Conservation (phyloP, 2,329 filamentous ascomycete species). For the Malbranchea zuffiana region DNA sequence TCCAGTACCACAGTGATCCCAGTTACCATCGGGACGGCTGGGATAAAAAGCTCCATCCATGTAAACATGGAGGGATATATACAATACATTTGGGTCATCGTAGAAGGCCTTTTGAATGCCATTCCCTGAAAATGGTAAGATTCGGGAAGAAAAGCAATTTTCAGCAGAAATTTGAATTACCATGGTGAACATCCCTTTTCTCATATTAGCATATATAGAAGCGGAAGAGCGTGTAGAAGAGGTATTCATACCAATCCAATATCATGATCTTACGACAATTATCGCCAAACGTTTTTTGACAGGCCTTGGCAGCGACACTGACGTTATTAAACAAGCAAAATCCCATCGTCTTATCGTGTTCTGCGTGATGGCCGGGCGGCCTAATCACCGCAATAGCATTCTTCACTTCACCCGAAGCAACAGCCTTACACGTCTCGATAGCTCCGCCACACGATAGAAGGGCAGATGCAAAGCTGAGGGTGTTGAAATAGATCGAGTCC, state of each 20-base stretch:
- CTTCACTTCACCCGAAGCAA: slow-evolving; percentile 71
- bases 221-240: not conserved
- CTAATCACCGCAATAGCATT: slow-evolving; percentile 94
- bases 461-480: slow-evolving; percentile 68
- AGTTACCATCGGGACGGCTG: slow-evolving; percentile 46
- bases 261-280: slow-evolving; percentile 81
- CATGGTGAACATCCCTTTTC: slow-evolving; percentile 55
- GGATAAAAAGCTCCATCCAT: slow-evolving; percentile 79
- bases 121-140: slow-evolving; percentile 50
- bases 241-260: slow-evolving; percentile 71
- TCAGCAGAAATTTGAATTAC: slow-evolving; percentile 21
- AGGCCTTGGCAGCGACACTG: slow-evolving; percentile 78
- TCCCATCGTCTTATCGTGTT: slow-evolving; percentile 73
- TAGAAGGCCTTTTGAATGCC: slow-evolving; percentile 96
- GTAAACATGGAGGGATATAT: slow-evolving; percentile 90
- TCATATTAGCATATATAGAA: slow-evolving; percentile 6
- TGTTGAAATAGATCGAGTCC: slow-evolving; percentile 74
- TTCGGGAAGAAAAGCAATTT: not conserved
- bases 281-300: slow-evolving; percentile 69
- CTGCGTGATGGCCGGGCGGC: slow-evolving; percentile 90
- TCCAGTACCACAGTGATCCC: slow-evolving; percentile 48
- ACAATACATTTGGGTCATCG: slow-evolving; percentile 83
- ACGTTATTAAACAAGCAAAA: slow-evolving; percentile 99
- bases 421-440: slow-evolving; percentile 91
- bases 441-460: slow-evolving; percentile 80